Base-by-base conservation (phyloP, 1,284 basidiomycete genomes). In the Trichosporon coremiiforme region DNA sequence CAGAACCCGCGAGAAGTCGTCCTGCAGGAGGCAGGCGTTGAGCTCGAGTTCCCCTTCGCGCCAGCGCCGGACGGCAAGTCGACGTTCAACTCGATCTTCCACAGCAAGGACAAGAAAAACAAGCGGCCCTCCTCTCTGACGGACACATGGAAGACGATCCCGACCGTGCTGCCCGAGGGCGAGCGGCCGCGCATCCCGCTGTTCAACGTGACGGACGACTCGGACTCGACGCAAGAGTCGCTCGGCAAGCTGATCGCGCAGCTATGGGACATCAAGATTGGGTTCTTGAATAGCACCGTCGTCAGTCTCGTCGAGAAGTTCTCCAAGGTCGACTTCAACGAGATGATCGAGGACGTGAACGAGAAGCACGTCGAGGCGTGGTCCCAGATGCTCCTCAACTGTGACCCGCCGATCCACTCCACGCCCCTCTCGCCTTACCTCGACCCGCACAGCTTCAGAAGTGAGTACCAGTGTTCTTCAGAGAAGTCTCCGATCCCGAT, bases 141-240 rank as follows among this genome's bases (percentile, higher is more conserved):
- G 5, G 79, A 81, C n/a, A 67, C 70, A 1, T 81, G 77, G 77
- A 82, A 80, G 68, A 77, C 75, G 4, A 66, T 79, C 55, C 65
- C 73, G 15, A 74, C 73, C 0, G 78, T 90, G 80, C 84, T 88
- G 20, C 84, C 89, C 4, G 79, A 81, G n/a, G 85, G 87, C 15
- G 85, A 87, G 62, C 83, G 85, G 74, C 89, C 89, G 9, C 79
- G 88, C 36, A 90, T 90, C 2, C 92, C 93, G 10, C 75, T 95
- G 41, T 95, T 95, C 85, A 94, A 95, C 79, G 80, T 95, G 68
- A 92, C 90, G 70, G 94, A 95, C 78, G 91, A 94, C 71, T 89
- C 89, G 12, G 87, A 92, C 66, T 89, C 88, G 71, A 94, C 92
- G 1, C 86, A 93, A 68, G 85, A 90, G 35, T 90, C 89, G 69